These are phyloP conservation scores for Plantago ovata DNA, from an alignment of 257 asterid genomes.

Conservation along the genomic window DNA sequence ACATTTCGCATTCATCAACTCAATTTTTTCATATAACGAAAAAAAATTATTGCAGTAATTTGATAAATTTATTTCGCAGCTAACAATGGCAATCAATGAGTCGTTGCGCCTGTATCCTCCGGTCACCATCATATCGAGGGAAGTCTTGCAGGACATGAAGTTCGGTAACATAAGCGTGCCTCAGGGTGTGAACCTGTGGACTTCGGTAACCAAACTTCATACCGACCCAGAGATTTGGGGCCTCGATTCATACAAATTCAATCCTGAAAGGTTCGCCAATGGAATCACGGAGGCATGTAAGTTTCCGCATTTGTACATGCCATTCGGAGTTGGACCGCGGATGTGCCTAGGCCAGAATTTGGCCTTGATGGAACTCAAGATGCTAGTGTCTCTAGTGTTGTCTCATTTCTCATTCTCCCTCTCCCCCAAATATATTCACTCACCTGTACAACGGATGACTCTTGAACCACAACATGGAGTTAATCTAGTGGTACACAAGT, in stretches of 20 bases:
- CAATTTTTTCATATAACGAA: no score
- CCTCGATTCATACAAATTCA: slow-evolving; percentile 36
- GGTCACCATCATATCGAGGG: slow-evolving; percentile 42
- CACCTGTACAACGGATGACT: slow-evolving; percentile 36
- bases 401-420: slow-evolving; percentile 32
- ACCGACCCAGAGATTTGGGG: slow-evolving; percentile 54
- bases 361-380: slow-evolving; percentile 50
- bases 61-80: slow-evolving; percentile 25
- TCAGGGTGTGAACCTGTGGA: slow-evolving; percentile 46
- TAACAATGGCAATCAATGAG: slow-evolving; percentile 51
- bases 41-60: no score
- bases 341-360: slow-evolving; percentile 54
- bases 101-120: slow-evolving; percentile 56
- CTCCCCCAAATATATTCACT: slow-evolving; percentile 51
- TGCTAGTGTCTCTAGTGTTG: slow-evolving; percentile 36
- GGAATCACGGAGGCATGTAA: slow-evolving; percentile 59
- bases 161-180: slow-evolving; percentile 38
- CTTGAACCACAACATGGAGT: slow-evolving; percentile 50
- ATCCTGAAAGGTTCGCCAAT: slow-evolving; percentile 48
- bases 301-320: slow-evolving; percentile 49
- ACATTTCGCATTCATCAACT: no score
- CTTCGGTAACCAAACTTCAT: slow-evolving; percentile 33
- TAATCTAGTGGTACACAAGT: slow-evolving; percentile 28
- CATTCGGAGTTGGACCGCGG: slow-evolving; percentile 62
- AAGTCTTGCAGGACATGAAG: slow-evolving; percentile 43